Evolutionary conservation across 2,329 filamentous ascomycete species (phyloP).

Genomic region (Nigrospora oryzae): DNA sequence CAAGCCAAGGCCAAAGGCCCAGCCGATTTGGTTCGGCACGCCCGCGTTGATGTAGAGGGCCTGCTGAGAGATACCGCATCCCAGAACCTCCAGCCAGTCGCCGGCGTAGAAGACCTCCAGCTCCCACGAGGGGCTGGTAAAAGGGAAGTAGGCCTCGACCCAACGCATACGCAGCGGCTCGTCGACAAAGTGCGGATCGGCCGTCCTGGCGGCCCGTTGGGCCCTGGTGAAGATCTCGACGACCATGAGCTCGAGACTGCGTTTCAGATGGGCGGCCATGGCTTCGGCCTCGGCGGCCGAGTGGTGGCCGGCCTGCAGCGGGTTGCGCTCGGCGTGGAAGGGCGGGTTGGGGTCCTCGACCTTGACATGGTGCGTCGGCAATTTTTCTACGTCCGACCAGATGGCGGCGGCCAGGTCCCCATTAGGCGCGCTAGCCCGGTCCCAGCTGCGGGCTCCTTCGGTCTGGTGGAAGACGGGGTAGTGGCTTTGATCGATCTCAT

Average conservation of each 20-base stretch:
- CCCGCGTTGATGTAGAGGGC: slow-evolving; percentile 70
- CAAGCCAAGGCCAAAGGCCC: slow-evolving; percentile 92
- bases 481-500: slow-evolving; percentile 90
- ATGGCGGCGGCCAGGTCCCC: slow-evolving; percentile 58
- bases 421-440: slow-evolving; percentile 50
- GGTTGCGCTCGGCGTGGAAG: slow-evolving; percentile 71
- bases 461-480: slow-evolving; percentile 98
- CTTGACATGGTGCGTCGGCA: slow-evolving; percentile 66
- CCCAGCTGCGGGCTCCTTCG: slow-evolving; percentile 91
- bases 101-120: slow-evolving; percentile 91
- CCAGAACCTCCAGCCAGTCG: slow-evolving; percentile 92
- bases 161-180: slow-evolving; percentile 82
- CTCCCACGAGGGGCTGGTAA: slow-evolving; percentile 93
- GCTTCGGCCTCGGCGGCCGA: slow-evolving; percentile 70
- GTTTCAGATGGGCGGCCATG: slow-evolving; percentile 77
- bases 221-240: slow-evolving; percentile 81
- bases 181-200: slow-evolving; percentile 39
- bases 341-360: slow-evolving; percentile 81
- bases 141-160: slow-evolving; percentile 97
- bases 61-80: slow-evolving; percentile 86
- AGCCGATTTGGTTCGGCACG: slow-evolving; percentile 68
- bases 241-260: slow-evolving; percentile 81
- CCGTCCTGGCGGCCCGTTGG: slow-evolving; percentile 51
- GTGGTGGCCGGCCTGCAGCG: slow-evolving; percentile 67
- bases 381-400: slow-evolving; percentile 57